Conservation (phyloP, 2,329 filamentous ascomycete species). For the Alternaria tenuissima region DNA sequence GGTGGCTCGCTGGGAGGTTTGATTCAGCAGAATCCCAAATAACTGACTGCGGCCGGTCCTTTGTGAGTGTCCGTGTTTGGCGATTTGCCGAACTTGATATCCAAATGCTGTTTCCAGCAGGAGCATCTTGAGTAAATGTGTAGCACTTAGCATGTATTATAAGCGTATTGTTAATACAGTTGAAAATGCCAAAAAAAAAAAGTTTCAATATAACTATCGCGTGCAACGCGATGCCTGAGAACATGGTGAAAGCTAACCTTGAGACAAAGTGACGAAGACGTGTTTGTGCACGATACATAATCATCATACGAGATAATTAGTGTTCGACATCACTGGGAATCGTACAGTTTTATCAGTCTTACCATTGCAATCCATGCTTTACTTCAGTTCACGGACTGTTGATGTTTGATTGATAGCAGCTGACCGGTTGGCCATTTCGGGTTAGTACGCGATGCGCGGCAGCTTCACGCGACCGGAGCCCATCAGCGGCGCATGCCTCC, state of each 20-base stretch:
- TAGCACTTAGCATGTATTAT: constrained; percentile 1
- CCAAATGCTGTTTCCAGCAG: not conserved
- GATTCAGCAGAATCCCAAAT: not conserved
- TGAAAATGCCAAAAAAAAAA: not conserved
- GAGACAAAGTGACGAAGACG: not conserved
- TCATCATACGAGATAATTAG: not conserved
- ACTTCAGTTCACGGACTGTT: not conserved
- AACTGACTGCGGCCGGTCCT: not conserved
- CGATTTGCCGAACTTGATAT: not conserved
- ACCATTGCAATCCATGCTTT: not conserved
- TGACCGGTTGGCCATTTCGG: constrained; percentile 6
- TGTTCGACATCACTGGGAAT: not conserved
- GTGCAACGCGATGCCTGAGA: not conserved
- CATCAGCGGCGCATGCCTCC: constrained; percentile 14
- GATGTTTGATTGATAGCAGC: constrained; percentile 1
- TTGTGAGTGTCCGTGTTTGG: not conserved
- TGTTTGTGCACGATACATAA: not conserved
- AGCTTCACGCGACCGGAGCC: constrained; percentile 17
- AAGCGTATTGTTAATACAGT: not conserved
- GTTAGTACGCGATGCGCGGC: constrained; percentile 22
- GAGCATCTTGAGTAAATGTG: not conserved
- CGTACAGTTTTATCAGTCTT: not conserved
- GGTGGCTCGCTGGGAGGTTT: constrained; percentile 2
- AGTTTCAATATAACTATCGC: not conserved
- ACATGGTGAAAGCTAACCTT: not conserved